Base-by-base conservation (phyloP, 345 rosid species). In the Moricandia moricandioides region DNA sequence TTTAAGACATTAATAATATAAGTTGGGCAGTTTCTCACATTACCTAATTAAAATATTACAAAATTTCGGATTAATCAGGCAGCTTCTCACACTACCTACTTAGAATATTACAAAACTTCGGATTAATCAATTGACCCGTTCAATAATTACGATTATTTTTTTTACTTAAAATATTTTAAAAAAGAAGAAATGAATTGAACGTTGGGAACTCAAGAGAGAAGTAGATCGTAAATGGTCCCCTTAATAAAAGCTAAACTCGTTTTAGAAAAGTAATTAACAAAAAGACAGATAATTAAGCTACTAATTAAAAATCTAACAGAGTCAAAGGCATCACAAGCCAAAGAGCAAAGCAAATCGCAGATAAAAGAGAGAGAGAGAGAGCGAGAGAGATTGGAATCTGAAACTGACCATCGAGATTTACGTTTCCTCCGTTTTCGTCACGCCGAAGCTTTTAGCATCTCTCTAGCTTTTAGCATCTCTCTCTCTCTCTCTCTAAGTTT, bases 401-500 rank as follows among this genome's bases (percentile, higher is more conserved):
- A 67, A 72, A 78, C 81, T 67, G 77, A 72, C 59, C 77, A 65
- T 78, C 77, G 81, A 78, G 81, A 78, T 78, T 78, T 78, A 72
- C 81, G 81, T 78, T 72, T 78, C 77, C 81, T 72, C 77, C 81
- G 81, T 71, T 71, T 21, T 67, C 76, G 72, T 71, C 63, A 78
- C 81, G 81, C 64, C 73, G 81, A 72, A 78, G 77, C 71, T 70
- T n/a, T n/a, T n/a, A n/a, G n/a, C n/a, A n/a, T n/a, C n/a, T n/a
- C n/a, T n/a, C n/a, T n/a, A n/a, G n/a, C n/a, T n/a, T n/a, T 27
- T 27, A 27, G 29, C 29, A 27, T 1, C 29, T 27, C 29, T n/a
- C n/a, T n/a, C n/a, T n/a, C n/a, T n/a, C n/a, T n/a, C n/a, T n/a
- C n/a, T n/a, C n/a, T n/a, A n/a, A n/a, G n/a, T n/a, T n/a, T n/a